A percentile compares a stretch with the other conserved stretches of the same genome.
These are phyloP conservation scores for Naganishia vaughanmartiniae DNA, from an alignment of 768 basidiomycete species.

Conservation along the genomic window DNA sequence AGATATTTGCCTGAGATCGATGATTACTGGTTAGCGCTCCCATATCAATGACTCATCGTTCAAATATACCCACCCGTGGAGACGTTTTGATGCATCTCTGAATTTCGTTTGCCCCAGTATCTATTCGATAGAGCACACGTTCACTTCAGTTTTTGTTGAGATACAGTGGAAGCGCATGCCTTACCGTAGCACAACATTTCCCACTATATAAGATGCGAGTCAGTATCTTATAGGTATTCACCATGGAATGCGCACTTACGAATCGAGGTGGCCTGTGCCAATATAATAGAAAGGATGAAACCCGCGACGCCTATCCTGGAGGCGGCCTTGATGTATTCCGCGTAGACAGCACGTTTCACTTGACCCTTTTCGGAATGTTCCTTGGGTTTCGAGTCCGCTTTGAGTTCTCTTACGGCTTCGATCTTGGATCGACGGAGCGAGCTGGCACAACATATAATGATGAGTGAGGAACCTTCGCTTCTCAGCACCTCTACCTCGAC, in stretches of 20 bases:
- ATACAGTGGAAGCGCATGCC: background rate
- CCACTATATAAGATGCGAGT: constrained; percentile 15
- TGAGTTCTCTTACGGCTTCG: constrained; percentile 50
- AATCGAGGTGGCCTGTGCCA: constrained; percentile 64
- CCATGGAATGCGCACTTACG: constrained; percentile 31
- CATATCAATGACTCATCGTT: background rate
- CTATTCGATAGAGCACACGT: background rate
- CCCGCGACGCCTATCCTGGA: constrained; percentile 67
- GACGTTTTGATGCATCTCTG: constrained; percentile 21
- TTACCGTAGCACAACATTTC: constrained; percentile 15
- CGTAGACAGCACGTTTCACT: constrained; percentile 74
- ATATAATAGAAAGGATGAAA: constrained; percentile 61
- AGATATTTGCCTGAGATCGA: constrained; percentile 12
- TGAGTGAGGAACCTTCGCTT: no score
- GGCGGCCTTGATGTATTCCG: constrained; percentile 72
- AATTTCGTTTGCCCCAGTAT: constrained; percentile 30
- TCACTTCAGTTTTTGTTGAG: background rate
- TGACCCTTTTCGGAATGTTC: constrained; percentile 71
- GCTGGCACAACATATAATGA: constrained; percentile 36
- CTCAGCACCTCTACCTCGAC: background rate
- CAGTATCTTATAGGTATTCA: constrained; percentile 53
- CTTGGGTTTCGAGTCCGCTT: constrained; percentile 53
- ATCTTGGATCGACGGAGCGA: constrained; percentile 38
- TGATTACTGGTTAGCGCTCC: background rate
- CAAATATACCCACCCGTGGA: background rate